phyloP scores from a whole-genome alignment of 2,329 filamentous ascomycete species.

The Plenodomus tracheiphilus region DNA sequence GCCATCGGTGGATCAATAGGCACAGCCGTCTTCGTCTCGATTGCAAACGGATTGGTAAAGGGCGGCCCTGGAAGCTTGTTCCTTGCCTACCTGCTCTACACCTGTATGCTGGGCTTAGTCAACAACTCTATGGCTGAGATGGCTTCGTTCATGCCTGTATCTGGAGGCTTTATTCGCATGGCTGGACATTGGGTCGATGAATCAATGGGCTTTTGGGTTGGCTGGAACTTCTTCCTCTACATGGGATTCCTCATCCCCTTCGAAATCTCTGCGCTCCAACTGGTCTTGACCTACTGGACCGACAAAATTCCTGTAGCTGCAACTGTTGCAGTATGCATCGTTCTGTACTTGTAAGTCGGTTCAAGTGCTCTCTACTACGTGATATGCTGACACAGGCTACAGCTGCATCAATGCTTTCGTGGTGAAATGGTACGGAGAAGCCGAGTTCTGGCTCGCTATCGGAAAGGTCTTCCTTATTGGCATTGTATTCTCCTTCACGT shows the following conservation, averaged over 20 bases:
- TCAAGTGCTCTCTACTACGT: neutral
- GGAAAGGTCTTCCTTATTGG: constrained; percentile 53
- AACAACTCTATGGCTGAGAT: constrained; percentile 70
- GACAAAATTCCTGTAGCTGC: constrained; percentile 49
- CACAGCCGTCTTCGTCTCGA: constrained; percentile 62
- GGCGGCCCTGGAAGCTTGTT: constrained; percentile 60
- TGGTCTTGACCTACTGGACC: constrained; percentile 49
- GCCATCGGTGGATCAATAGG: constrained; percentile 48
- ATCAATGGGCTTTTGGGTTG: constrained; percentile 61
- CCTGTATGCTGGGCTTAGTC: constrained; percentile 60
- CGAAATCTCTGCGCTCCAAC: constrained; percentile 53
- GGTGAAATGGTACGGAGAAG: constrained; percentile 51
- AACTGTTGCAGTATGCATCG: constrained; percentile 47
- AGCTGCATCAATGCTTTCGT: constrained; percentile 53
- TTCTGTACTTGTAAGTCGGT: constrained; percentile 48
- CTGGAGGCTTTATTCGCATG: constrained; percentile 66
- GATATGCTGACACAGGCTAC: constrained; percentile 16
- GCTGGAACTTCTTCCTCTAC: constrained; percentile 58
- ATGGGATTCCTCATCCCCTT: constrained; percentile 56
- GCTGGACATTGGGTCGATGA: constrained; percentile 69
- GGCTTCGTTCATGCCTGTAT: constrained; percentile 64
- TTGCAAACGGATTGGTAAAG: constrained; percentile 58
- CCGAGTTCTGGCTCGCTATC: constrained; percentile 51
- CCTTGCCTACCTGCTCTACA: constrained; percentile 62
- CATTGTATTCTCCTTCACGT: constrained; percentile 51